These are phyloP conservation scores for Fusarium longipes DNA, from an alignment of 2,329 filamentous ascomycete species.

Conservation along the genomic window DNA sequence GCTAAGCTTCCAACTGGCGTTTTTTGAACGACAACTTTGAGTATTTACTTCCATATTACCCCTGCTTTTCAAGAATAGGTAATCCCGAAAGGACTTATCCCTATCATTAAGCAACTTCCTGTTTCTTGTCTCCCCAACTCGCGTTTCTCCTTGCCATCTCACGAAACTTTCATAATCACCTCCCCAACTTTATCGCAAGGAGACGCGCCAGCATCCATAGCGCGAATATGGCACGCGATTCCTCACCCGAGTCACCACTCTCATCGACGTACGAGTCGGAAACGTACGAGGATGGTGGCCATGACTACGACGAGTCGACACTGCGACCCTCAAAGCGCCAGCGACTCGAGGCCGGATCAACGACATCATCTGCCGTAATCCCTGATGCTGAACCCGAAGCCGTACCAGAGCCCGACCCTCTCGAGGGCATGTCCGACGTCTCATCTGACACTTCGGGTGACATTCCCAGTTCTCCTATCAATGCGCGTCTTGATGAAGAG, in stretches of 20 bases:
- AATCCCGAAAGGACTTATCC: neutral
- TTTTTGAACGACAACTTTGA: conserved; percentile 35
- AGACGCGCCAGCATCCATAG: conserved; percentile 40
- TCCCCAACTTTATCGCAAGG: conserved; percentile 15
- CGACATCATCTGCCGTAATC: conserved; percentile 58
- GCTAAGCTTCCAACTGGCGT: conserved; percentile 43
- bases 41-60: conserved; percentile 27
- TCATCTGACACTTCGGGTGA: conserved; percentile 93
- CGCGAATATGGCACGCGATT: conserved; percentile 52
- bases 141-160: neutral
- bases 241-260: conserved; percentile 59
- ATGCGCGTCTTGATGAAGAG: conserved; percentile 77
- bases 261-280: conserved; percentile 61
- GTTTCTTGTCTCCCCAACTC: neutral
- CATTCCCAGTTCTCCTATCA: conserved; percentile 76
- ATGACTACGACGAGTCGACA: conserved; percentile 56
- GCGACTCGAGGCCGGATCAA: conserved; percentile 58
- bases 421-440: conserved; percentile 75
- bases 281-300: conserved; percentile 59
- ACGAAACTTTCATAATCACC: conserved; percentile 9
- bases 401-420: conserved; percentile 62
- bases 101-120: neutral
- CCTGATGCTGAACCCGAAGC: conserved; percentile 58
- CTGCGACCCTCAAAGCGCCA: conserved; percentile 61
- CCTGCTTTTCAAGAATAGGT: conserved; percentile 11